These are phyloP conservation scores for Alternaria novae-zelandiae DNA, from an alignment of 2,329 filamentous ascomycete species.

Conservation along the genomic window DNA sequence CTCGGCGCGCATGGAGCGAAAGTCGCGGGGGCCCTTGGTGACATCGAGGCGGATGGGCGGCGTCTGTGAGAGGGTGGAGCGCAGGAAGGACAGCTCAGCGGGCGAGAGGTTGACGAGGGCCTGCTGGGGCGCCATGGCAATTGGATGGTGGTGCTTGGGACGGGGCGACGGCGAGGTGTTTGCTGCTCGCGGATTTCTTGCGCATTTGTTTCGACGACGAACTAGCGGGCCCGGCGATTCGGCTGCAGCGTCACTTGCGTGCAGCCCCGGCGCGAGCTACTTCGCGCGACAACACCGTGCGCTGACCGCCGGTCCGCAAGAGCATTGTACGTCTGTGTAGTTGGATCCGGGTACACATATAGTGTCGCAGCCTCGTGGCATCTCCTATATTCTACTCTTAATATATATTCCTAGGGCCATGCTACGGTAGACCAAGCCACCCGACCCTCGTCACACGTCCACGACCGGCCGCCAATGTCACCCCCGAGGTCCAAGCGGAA, in stretches of 20 bases:
- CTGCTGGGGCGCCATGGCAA: conserved; percentile 43
- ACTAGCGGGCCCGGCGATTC: conserved; percentile 25
- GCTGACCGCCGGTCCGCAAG: conserved; percentile 23
- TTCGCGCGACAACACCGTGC: conserved; percentile 32
- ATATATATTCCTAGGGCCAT: conserved; percentile 3
- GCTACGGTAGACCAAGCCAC: conserved; percentile 14
- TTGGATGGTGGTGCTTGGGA: conserved; percentile 8
- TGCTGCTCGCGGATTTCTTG: conserved; percentile 13
- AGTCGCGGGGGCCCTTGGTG: conserved; percentile 70
- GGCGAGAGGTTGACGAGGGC: conserved; percentile 81
- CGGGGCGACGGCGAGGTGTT: conserved; percentile 8
- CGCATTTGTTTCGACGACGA: conserved; percentile 16
- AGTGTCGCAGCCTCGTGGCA: not conserved
- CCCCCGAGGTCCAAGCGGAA: conserved; percentile 40
- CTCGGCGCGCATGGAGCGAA: conserved; percentile 89
- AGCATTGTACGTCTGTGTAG: not conserved
- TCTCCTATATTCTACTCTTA: not conserved
- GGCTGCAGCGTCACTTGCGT: conserved; percentile 18
- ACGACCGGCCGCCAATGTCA: conserved; percentile 32
- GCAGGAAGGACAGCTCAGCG: conserved; percentile 94
- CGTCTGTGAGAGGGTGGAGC: conserved; percentile 78
- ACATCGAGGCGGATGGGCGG: conserved; percentile 87
- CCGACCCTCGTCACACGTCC: conserved; percentile 27
- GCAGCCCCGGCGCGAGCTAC: conserved; percentile 22
- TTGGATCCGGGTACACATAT: not conserved